Base-by-base conservation (phyloP, 352 stramenopile species). In the Phytophthora megakarya region DNA sequence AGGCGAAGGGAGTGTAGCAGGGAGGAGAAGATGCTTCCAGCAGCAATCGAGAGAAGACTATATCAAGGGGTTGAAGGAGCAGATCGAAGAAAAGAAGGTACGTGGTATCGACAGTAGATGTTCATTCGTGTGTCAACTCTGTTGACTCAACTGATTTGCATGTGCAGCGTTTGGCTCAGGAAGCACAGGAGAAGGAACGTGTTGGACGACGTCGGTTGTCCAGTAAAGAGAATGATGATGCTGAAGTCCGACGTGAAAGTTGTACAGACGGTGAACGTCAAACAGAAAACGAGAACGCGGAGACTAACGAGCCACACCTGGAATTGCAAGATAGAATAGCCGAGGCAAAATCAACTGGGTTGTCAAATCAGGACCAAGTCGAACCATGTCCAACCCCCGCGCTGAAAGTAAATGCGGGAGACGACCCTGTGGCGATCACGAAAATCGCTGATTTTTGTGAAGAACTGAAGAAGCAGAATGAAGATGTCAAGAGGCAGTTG, bases 371-470 rank as follows among this genome's bases (percentile, higher is more conserved):
- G 8, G 2, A 60, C 9, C 49, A 67, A 37, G 44, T 22, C 40
- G 49, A 60, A 9, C 16, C n/a, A 2, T 45, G 22, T 19, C 32
- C 32, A 35, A 2, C n/a, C 15, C 12, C 23, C 7, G 7, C n/a
- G 21, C 21, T 46, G 46, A 39, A 44, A 52, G 22, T 22, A 15
- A 25, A 42, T 13, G 9, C 48, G 61, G 30, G 45, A 40, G 38
- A 47, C 18, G 72, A 83, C 46, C 57, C 72, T 22, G 44, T 51
- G 13, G 74, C 51, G 12, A 55, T 86, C 10, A 56, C 72, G 0
- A 84, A 79, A 52, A 75, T 88, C n/a, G 70, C 80, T n/a, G 67
- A 78, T 32, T 73, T 86, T 35, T 86, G 76, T 28, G 67, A 86
- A 40, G 79, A 80, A 6, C 74, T 88, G 35, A 82, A 83, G 55